Percentiles rank a stretch among this genome's conserved stretches.
These are phyloP conservation scores for Syzygium grande DNA, from an alignment of 345 rosid species.

Conservation along the genomic window DNA sequence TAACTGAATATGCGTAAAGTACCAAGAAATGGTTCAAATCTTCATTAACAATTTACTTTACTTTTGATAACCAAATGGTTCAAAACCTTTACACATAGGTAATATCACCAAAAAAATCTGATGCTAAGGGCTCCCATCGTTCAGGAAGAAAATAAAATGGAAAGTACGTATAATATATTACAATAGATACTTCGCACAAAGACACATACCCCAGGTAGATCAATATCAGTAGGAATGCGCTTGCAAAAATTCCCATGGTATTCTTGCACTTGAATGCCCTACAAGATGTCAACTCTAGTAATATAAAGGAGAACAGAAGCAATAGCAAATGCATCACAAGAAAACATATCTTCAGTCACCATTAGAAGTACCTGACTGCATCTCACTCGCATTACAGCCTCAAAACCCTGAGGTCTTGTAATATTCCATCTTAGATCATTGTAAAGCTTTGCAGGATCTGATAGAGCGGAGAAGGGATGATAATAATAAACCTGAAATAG, in stretches of 20 bases:
- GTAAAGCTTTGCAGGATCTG: conserved; percentile 92
- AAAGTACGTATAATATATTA: not conserved
- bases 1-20: not conserved
- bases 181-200: not conserved
- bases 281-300: conserved; percentile 6
- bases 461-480: conserved; percentile 83
- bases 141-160: not conserved
- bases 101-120: not conserved
- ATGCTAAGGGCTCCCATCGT: not conserved
- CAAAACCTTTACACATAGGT: not conserved
- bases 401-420: conserved; percentile 96
- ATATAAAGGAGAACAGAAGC: not conserved
- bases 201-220: conserved; percentile 69
- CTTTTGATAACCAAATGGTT: not conserved
- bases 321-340: not conserved
- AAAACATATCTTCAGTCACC: not conserved
- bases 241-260: conserved; percentile 93
- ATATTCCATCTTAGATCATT: conserved; percentile 98
- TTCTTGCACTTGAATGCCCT: conserved; percentile 98
- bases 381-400: conserved; percentile 97
- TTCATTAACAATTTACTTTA: not conserved
- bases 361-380: conserved; percentile 68
- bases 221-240: conserved; percentile 94
- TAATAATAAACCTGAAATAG: conserved; percentile 76
- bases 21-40: not conserved